These are phyloP conservation scores for Vitis cinerea DNA, from an alignment of 164 flowering plant genomes.

Conservation along the genomic window DNA sequence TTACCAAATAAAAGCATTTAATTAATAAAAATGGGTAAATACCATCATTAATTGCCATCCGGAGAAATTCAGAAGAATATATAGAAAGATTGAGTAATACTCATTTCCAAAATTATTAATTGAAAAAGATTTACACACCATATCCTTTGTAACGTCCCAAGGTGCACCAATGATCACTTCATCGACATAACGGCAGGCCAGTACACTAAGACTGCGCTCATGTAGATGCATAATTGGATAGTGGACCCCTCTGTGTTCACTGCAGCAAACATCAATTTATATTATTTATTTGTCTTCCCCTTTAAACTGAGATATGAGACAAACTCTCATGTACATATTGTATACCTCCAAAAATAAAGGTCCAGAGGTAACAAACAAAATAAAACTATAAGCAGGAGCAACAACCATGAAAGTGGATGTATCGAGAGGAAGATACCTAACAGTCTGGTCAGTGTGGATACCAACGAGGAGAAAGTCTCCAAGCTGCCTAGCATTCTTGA, in stretches of 20 bases:
- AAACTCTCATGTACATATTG: neutral
- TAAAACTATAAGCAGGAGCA: neutral
- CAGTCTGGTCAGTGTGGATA: slow-evolving; percentile 58
- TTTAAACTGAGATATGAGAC: neutral
- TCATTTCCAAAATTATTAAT: neutral
- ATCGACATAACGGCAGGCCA: slow-evolving; percentile 88
- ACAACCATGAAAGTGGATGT: neutral
- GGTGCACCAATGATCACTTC: slow-evolving; percentile 89
- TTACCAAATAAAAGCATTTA: too few species aligned
- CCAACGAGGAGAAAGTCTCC: slow-evolving; percentile 89
- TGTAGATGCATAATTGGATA: slow-evolving; percentile 78
- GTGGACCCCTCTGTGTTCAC: slow-evolving; percentile 57
- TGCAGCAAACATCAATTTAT: slow-evolving; percentile 27
- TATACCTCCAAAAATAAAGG: neutral
- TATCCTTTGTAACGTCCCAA: slow-evolving; percentile 68
- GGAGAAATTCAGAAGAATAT: neutral
- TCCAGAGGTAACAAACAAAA: too few species aligned
- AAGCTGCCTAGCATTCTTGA: slow-evolving; percentile 61
- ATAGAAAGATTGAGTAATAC: neutral
- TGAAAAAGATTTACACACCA: slow-evolving; percentile 41
- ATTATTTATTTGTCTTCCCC: neutral
- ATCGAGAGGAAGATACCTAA: slow-evolving; percentile 37
- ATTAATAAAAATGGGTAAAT: too few species aligned
- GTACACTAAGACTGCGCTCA: slow-evolving; percentile 80
- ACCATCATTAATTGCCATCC: too few species aligned